phyloP scores from a whole-genome alignment of 768 basidiomycete genomes.

The Panaeolus cyanescens region DNA sequence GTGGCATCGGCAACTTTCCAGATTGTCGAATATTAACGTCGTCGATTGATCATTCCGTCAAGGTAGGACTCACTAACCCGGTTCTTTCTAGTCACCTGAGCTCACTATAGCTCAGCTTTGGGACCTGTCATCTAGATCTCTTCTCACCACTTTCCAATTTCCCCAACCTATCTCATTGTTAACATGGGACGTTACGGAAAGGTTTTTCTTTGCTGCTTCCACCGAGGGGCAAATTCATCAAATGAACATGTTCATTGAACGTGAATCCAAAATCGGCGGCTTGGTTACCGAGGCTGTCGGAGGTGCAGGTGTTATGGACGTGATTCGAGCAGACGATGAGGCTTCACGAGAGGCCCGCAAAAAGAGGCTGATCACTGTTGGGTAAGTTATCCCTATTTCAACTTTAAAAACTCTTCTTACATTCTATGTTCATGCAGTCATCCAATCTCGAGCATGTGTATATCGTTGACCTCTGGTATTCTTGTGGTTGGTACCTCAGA shows the following conservation, averaged over 20 bases:
- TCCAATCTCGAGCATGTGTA: constrained; percentile 67
- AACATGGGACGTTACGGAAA: constrained; percentile 82
- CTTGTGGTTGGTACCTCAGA: constrained; percentile 80
- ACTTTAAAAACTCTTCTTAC: neutral
- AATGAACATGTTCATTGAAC: constrained; percentile 74
- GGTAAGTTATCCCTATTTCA: constrained; percentile 41
- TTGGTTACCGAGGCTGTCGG: constrained; percentile 69
- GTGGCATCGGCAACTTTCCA: constrained; percentile 81
- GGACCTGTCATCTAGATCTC: constrained; percentile 72
- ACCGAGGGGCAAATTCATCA: constrained; percentile 75
- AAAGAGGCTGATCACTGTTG: constrained; percentile 69
- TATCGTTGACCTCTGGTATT: constrained; percentile 77
- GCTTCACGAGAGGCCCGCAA: constrained; percentile 46
- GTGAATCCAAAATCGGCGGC: constrained; percentile 53
- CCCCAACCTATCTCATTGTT: constrained; percentile 72
- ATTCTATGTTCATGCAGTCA: constrained; percentile 46
- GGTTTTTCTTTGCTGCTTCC: constrained; percentile 87
- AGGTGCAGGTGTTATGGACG: constrained; percentile 68
- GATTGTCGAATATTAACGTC: constrained; percentile 77
- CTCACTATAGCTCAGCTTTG: constrained; percentile 55
- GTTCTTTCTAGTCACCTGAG: constrained; percentile 10
- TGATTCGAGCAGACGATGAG: constrained; percentile 68
- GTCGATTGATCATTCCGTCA: constrained; percentile 88
- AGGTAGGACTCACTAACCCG: constrained; percentile 48
- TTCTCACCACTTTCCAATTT: constrained; percentile 88